Conservation (phyloP, 371 early-diverging fungal species). For the Parasitella parasitica region DNA sequence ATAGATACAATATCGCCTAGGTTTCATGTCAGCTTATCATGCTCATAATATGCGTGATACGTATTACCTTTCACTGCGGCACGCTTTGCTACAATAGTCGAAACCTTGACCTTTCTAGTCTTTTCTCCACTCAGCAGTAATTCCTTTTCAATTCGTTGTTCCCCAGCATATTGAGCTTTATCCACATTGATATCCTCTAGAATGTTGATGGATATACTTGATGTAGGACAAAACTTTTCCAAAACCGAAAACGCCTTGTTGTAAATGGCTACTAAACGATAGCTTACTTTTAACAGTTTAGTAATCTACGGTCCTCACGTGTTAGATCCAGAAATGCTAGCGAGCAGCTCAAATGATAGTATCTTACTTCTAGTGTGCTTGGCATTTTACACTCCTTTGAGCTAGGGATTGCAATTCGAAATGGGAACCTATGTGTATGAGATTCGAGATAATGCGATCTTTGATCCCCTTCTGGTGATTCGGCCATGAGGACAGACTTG, state of each 20-base stretch:
- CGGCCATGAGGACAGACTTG: slow-evolving; percentile 23
- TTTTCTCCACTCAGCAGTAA: slow-evolving; percentile 13
- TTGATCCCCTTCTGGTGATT: slow-evolving; percentile 26
- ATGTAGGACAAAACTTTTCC: slow-evolving; percentile 22
- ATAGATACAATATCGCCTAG: slow-evolving; percentile 46
- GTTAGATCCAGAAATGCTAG: neutral
- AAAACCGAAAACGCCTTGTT: slow-evolving; percentile 19
- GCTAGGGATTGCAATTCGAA: slow-evolving; percentile 37
- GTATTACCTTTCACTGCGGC: slow-evolving; percentile 45
- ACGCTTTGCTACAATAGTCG: slow-evolving; percentile 29
- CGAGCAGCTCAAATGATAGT: neutral
- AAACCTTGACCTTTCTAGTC: slow-evolving; percentile 22
- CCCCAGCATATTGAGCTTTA: slow-evolving; percentile 21
- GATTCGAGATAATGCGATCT: slow-evolving; percentile 36
- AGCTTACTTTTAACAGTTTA: slow-evolving; percentile 29
- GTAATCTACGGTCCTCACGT: slow-evolving; percentile 21
- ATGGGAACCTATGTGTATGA: slow-evolving; percentile 42
- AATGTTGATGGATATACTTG: slow-evolving; percentile 26
- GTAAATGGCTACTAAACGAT: slow-evolving; percentile 30
- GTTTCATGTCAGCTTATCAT: neutral
- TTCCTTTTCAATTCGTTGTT: slow-evolving; percentile 18
- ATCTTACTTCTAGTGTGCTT: slow-evolving; percentile 39
- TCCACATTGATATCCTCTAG: slow-evolving; percentile 45
- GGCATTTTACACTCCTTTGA: slow-evolving; percentile 28
- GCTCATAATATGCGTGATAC: neutral